Conservation (phyloP, 805 yeast genomes). For the Myxozyma sirexii region DNA sequence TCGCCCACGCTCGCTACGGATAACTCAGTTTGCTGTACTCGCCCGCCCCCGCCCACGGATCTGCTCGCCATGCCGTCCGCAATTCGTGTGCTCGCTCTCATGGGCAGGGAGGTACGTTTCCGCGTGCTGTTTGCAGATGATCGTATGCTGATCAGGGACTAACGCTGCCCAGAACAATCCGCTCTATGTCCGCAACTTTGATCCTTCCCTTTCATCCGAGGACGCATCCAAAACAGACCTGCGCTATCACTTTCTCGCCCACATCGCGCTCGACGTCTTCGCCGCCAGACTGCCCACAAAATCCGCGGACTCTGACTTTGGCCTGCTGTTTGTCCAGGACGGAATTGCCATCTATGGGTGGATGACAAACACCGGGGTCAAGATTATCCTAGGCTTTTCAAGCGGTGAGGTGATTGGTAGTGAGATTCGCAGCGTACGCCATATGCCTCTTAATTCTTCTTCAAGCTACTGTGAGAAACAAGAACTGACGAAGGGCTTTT, state of each 20-base stretch:
- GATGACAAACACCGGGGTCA: conserved; percentile 69
- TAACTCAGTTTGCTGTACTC: no score
- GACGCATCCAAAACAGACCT: conserved; percentile 10
- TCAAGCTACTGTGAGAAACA: not conserved
- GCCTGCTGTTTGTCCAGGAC: conserved; percentile 65
- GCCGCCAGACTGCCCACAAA: conserved; percentile 54
- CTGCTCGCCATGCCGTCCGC: conserved; percentile 21
- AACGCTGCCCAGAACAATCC: conserved; percentile 26
- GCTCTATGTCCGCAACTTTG: conserved; percentile 26
- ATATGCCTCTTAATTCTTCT: not conserved
- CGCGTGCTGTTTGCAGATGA: not conserved
- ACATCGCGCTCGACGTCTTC: conserved; percentile 73
- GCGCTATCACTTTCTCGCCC: conserved; percentile 71
- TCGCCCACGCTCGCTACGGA: not conserved
- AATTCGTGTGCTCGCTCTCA: conserved; percentile 29
- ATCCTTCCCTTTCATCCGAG: not conserved
- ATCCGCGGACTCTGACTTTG: conserved; percentile 44
- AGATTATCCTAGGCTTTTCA: conserved; percentile 60
- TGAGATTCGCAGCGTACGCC: conserved; percentile 37
- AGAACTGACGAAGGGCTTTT: not conserved
- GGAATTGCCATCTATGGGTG: conserved; percentile 68
- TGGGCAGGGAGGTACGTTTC: conserved; percentile 31
- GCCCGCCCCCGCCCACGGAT: not conserved
- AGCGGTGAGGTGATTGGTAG: conserved; percentile 42
- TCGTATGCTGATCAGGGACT: not conserved